Conservation (phyloP, 2,329 filamentous ascomycete genomes). For the Colletotrichum destructivum region DNA sequence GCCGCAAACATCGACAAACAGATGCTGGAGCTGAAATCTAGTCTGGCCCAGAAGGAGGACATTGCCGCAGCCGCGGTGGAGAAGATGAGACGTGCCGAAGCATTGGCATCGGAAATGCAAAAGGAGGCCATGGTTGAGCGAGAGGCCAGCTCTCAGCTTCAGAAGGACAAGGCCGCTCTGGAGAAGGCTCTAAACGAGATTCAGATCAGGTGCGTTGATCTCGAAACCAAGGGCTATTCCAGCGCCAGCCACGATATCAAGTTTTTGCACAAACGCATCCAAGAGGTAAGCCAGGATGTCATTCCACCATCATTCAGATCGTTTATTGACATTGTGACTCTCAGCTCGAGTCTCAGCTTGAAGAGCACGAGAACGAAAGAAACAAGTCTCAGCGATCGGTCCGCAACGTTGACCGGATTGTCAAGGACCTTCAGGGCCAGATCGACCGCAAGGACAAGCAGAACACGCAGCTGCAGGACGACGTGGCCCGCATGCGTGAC, state of each 20-base stretch:
- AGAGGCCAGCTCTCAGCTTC: conserved; percentile 84
- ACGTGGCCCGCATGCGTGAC: conserved; percentile 87
- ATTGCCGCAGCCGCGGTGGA: conserved; percentile 92
- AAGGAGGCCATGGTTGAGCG: conserved; percentile 92
- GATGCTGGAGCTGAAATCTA: conserved; percentile 89
- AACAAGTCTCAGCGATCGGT: conserved; percentile 87
- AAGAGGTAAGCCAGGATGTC: conserved; percentile 78
- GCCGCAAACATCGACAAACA: conserved; percentile 91
- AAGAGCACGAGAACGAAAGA: conserved; percentile 84
- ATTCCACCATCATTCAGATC: conserved; percentile 3
- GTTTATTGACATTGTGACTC: conserved; percentile 48
- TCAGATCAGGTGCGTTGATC: conserved; percentile 89
- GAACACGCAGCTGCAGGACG: conserved; percentile 84
- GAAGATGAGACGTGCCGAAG: conserved; percentile 96
- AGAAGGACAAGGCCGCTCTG: conserved; percentile 89
- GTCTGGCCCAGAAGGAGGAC: conserved; percentile 92
- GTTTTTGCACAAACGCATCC: conserved; percentile 93
- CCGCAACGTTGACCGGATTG: conserved; percentile 92
- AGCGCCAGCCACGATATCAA: conserved; percentile 95
- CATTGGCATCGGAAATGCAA: conserved; percentile 88
- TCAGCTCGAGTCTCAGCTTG: conserved; percentile 89
- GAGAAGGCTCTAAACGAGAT: conserved; percentile 94
- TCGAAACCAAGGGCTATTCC: conserved; percentile 97
- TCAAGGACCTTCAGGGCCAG: conserved; percentile 93
- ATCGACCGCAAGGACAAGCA: conserved; percentile 95